phyloP scores from a whole-genome alignment of 257 asterid genomes.

The Plantago ovata region DNA sequence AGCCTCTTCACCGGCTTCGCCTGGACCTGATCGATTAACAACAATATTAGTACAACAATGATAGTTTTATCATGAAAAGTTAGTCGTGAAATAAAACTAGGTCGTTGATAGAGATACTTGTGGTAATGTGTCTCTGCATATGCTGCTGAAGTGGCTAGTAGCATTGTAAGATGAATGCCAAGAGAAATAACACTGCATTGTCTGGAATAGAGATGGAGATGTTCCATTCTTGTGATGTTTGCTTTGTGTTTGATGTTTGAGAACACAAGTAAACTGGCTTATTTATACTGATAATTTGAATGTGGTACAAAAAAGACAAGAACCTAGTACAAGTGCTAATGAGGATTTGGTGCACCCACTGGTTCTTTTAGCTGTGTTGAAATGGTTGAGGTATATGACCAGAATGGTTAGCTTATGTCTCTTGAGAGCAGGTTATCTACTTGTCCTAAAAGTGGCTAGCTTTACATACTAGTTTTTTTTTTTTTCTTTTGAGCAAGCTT shows the following conservation, averaged over 20 bases:
- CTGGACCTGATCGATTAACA: constrained; percentile 38
- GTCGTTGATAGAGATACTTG: constrained; percentile 17
- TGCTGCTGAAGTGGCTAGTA: constrained; percentile 28
- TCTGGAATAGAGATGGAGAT: constrained; percentile 16
- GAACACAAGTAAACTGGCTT: constrained; percentile 5
- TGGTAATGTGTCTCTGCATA: constrained; percentile 49
- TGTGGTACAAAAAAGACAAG: constrained; percentile 25
- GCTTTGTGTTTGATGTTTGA: constrained; percentile 1
- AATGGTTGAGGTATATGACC: constrained; percentile 1
- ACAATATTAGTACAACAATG: not conserved
- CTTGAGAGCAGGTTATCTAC: constrained; percentile 15
- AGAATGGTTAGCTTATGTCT: not conserved
- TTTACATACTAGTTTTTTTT: not conserved
- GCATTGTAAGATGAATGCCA: constrained; percentile 23
- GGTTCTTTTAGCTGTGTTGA: constrained; percentile 11
- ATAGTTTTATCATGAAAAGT: not conserved
- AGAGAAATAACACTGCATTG: constrained; percentile 15
- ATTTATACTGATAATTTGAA: constrained; percentile 22
- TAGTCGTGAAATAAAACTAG: not conserved
- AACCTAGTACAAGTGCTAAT: constrained; percentile 28
- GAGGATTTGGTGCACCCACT: constrained; percentile 54
- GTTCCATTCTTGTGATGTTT: constrained; percentile 10
- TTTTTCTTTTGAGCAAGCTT: too few species aligned
- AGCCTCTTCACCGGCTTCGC: constrained; percentile 48
- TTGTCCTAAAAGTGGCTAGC: not conserved